Percentiles rank a stretch among this genome's conserved stretches.
These are phyloP conservation scores for Gentiana macrophylla DNA, from an alignment of 257 asterid genomes.

Conservation along the genomic window DNA sequence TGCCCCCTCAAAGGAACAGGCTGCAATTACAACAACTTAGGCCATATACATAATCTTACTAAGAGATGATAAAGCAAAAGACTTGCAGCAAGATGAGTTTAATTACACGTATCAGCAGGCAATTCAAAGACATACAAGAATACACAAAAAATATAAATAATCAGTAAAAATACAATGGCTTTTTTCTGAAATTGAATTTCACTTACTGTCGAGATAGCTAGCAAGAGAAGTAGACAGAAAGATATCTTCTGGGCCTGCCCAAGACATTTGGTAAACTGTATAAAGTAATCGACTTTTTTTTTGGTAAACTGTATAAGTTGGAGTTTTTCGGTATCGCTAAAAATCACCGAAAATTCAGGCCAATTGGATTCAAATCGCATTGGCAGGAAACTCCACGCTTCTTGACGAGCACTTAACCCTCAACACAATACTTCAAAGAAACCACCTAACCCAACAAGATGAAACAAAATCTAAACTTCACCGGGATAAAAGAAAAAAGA, in stretches of 20 bases:
- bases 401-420: background rate
- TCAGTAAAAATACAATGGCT: background rate
- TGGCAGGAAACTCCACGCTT: slow-evolving; percentile 23
- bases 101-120: too few species aligned
- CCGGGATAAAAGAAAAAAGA: too few species aligned
- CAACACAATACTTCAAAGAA: background rate
- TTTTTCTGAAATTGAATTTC: too few species aligned
- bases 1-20: too few species aligned
- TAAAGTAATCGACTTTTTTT: too few species aligned
- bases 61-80: too few species aligned
- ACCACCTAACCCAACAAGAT: too few species aligned
- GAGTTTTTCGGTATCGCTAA: slow-evolving; percentile 39
- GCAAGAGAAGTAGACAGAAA: slow-evolving; percentile 23
- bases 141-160: background rate
- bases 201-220: slow-evolving; percentile 25
- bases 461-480: too few species aligned
- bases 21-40: too few species aligned
- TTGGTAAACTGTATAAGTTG: slow-evolving; percentile 9
- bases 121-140: background rate
- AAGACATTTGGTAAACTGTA: slow-evolving; percentile 54
- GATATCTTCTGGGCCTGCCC: slow-evolving; percentile 80
- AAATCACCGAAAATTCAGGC: slow-evolving; percentile 28
- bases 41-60: too few species aligned
- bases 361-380: slow-evolving; percentile 36
- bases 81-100: too few species aligned